Evolutionary conservation across 371 early-diverging fungal species (phyloP).

Genomic region (Neoconidiobolus thromboides): DNA sequence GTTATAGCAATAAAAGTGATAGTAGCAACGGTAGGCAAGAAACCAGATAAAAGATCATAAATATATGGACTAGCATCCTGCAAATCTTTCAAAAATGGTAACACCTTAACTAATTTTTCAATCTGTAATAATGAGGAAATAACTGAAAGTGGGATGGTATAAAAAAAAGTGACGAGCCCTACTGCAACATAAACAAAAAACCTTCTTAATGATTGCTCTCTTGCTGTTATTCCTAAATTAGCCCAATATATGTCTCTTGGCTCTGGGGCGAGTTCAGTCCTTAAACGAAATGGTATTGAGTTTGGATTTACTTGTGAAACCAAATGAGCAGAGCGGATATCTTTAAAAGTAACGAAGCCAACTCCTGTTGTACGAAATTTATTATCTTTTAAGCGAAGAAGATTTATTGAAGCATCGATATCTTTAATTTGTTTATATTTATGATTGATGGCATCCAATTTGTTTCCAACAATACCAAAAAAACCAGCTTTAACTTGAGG

Average conservation of each 20-base stretch:
- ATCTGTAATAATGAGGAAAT: constrained; percentile 57
- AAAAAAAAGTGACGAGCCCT: constrained; percentile 41
- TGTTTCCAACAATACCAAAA: constrained; percentile 14
- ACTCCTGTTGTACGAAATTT: constrained; percentile 14
- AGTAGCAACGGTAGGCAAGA: constrained; percentile 15
- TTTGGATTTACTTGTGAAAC: constrained; percentile 7
- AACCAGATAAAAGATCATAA: constrained; percentile 30
- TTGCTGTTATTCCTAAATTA: constrained; percentile 39
- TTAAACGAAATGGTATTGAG: constrained; percentile 24
- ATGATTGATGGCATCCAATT: constrained; percentile 16
- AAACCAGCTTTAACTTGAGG: constrained; percentile 14
- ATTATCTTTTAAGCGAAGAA: background rate
- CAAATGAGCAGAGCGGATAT: constrained; percentile 12
- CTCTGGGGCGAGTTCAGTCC: constrained; percentile 64
- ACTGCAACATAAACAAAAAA: constrained; percentile 28
- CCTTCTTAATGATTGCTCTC: constrained; percentile 22
- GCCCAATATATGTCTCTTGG: constrained; percentile 83
- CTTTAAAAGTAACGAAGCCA: constrained; percentile 39
- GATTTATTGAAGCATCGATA: constrained; percentile 16
- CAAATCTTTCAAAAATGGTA: constrained; percentile 24
- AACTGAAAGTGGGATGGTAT: constrained; percentile 42
- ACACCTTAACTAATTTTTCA: constrained; percentile 33
- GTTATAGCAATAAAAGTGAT: constrained; percentile 40
- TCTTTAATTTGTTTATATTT: constrained; percentile 14
- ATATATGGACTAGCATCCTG: constrained; percentile 22